Percentiles rank a stretch among this genome's conserved stretches.
These are phyloP conservation scores for Rhodomyrtus tomentosa DNA, from an alignment of 345 rosid species.

Conservation along the genomic window DNA sequence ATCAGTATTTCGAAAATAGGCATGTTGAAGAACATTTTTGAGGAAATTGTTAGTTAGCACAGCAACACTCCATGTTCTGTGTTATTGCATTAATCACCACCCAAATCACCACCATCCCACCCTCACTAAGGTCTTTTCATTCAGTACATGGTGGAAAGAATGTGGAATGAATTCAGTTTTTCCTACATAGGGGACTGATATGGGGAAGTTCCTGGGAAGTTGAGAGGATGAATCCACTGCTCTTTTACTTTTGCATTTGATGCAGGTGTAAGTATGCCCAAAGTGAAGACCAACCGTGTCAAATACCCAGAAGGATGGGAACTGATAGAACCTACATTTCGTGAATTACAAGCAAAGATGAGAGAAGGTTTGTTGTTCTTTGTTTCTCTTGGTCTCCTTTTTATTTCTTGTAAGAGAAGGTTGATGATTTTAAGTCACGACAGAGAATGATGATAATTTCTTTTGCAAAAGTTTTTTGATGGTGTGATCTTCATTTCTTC, in stretches of 20 bases:
- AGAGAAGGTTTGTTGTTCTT: slow-evolving; percentile 42
- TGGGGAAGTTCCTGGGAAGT: background rate
- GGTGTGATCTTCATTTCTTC: background rate
- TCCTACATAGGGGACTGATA: background rate
- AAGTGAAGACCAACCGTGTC: slow-evolving; percentile 57
- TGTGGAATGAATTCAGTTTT: background rate
- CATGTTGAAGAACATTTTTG: background rate
- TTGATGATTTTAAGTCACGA: background rate
- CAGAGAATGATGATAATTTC: background rate
- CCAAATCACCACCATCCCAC: too few relatives aligned
- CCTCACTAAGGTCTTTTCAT: too few relatives aligned
- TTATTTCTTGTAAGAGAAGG: background rate
- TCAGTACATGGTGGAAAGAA: background rate
- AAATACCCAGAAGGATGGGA: slow-evolving; percentile 78
- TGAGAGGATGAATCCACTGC: background rate
- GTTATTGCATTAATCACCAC: background rate
- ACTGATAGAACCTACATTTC: slow-evolving; percentile 67
- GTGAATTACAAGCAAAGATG: slow-evolving; percentile 60
- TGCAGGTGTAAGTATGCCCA: slow-evolving; percentile 43
- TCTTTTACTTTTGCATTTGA: background rate
- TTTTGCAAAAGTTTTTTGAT: background rate
- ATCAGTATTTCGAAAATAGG: background rate
- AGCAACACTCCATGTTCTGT: background rate
- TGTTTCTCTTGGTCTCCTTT: background rate
- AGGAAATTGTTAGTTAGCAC: background rate